Evolutionary conservation across 1,284 basidiomycete genomes (phyloP).

Genomic region (Neolentinus lepideus): DNA sequence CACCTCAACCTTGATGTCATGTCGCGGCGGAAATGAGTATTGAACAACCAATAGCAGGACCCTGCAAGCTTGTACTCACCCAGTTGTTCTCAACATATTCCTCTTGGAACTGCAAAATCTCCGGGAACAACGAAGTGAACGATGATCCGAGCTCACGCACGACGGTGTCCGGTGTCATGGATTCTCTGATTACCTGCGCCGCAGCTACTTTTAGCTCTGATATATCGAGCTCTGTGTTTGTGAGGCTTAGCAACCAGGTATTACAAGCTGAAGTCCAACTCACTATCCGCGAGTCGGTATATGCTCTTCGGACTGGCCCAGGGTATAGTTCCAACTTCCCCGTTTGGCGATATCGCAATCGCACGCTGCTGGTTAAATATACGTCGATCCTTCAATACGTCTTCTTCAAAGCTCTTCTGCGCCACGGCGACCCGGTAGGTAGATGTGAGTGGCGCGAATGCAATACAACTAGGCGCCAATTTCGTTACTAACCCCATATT

Average conservation of each 20-base stretch:
- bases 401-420: not conserved
- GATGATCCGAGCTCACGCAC: slow-evolving; percentile 3
- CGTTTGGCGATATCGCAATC: slow-evolving; percentile 1
- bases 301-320: slow-evolving; percentile 4
- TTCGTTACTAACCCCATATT: not conserved
- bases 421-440: not conserved
- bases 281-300: slow-evolving; percentile 3
- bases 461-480: not conserved
- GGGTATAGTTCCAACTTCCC: slow-evolving; percentile 1
- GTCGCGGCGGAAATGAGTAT: not conserved
- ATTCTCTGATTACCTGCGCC: slow-evolving; percentile 1
- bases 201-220: slow-evolving; percentile 4
- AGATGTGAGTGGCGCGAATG: slow-evolving; percentile 1
- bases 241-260: not conserved
- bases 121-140: slow-evolving; percentile 4
- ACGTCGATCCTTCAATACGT: not conserved
- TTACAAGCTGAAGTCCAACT: not conserved
- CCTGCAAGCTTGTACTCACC: slow-evolving; percentile 1
- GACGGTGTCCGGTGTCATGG: slow-evolving; percentile 2
- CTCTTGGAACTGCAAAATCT: slow-evolving; percentile 1
- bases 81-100: slow-evolving; percentile 4
- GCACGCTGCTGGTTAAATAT: not conserved
- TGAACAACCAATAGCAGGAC: not conserved
- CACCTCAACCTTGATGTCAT: not conserved
- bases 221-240: slow-evolving; percentile 2